Base-by-base conservation (phyloP, 2,329 filamentous ascomycete genomes). In the Aspergillus unguis region DNA sequence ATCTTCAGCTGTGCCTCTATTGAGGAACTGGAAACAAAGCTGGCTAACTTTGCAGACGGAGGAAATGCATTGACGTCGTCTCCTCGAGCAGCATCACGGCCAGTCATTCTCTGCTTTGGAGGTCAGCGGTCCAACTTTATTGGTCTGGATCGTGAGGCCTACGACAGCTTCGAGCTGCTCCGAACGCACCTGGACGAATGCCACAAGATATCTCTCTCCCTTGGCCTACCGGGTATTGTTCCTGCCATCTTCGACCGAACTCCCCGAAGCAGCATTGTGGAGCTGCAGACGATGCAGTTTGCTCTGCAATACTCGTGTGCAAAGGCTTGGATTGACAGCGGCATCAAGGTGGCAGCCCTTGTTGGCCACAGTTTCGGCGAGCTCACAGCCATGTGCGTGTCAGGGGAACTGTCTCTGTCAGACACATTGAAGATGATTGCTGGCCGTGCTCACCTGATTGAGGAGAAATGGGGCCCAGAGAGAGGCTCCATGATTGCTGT, bases 291-390 rank as follows among this genome's bases (percentile, higher is more conserved):
- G 5, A 59, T 58, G 27, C 52, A 73, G 0, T 75, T 76, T 43
- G 59, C 72, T 0, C 45, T 70, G 6, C 72, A 76, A 46, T 74
- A 74, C 48, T 52, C 74, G 0, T 67, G 57, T 36, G 71, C 72
- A 1, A 64, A 56, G 45, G 45, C 57, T 2, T 76, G 74, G 74
- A 64, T 75, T 3, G 69, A 73, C 25, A 61, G 57, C 6, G 73
- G 73, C 0, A 32, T 75, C 1, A 41, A 67, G 25, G 58, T 70
- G 3, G 58, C 53, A 4, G 59, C 65, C 0, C 17, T 76, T 1
- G 50, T 76, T 3, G 73, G 73, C 0, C 71, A 75, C 49, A 71
- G 67, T 50, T 67, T 75, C 52, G 72, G 72, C 2, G 64, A 75
- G 48, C 56, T 74, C 1, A 71, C 68, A 0, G 71, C 70, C 0